Conservation (phyloP, 441 rosid genomes). For the Populus hybrid region DNA sequence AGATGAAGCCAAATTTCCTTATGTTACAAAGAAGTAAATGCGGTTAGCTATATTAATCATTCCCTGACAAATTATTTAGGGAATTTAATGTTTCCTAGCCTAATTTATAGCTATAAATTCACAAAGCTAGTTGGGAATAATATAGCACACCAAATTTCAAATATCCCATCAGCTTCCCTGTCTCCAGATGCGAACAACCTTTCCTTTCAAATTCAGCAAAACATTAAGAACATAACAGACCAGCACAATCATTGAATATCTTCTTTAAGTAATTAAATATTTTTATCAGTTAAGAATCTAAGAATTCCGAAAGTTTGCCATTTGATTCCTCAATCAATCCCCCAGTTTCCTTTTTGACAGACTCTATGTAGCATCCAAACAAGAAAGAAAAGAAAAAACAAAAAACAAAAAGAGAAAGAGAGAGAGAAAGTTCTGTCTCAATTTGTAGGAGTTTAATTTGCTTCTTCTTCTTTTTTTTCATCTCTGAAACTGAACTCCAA, state of each 20-base stretch:
- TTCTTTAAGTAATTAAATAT: not conserved
- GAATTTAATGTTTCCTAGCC: not conserved
- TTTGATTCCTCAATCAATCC: constrained; percentile 18
- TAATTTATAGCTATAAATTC: not conserved
- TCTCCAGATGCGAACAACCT: not conserved
- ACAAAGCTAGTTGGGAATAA: too few relatives aligned
- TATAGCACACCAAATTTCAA: not conserved
- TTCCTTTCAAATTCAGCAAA: constrained; percentile 7
- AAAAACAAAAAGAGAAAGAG: not conserved
- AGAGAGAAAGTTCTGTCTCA: constrained; percentile 25
- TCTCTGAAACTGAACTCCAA: constrained; percentile 47
- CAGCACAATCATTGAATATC: constrained; percentile 23
- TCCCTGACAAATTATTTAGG: not conserved
- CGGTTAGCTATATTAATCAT: too few relatives aligned
- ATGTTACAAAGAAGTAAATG: too few relatives aligned
- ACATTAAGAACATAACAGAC: constrained; percentile 10
- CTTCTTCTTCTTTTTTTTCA: constrained; percentile 23
- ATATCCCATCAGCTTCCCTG: constrained; percentile 1
- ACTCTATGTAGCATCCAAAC: constrained; percentile 14
- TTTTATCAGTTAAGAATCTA: constrained; percentile 16
- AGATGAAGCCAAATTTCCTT: not conserved
- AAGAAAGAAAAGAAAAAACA: not conserved
- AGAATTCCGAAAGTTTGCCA: constrained; percentile 23
- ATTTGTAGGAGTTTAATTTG: not conserved
- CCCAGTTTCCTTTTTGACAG: constrained; percentile 12